A percentile compares a stretch with the other conserved stretches of the same genome.
Evolutionary conservation across 2,329 filamentous ascomycete genomes (phyloP).

Genomic region (Leptographium galeiforme): DNA sequence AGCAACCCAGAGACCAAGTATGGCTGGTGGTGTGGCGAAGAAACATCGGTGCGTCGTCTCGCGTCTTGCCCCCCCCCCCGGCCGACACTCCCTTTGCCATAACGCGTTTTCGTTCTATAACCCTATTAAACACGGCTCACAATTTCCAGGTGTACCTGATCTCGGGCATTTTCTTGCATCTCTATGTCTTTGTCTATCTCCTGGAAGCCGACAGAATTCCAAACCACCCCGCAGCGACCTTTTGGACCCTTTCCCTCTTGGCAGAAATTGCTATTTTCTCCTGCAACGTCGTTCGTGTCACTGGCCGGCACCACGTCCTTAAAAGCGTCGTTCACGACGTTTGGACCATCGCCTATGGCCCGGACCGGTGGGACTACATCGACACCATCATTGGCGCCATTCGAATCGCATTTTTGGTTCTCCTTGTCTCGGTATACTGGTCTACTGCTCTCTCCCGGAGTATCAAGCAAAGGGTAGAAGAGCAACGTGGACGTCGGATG

Average conservation of each 20-base stretch:
- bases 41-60: constrained; percentile 15
- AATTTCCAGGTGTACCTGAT: constrained; percentile 11
- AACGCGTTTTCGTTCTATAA: too few species aligned
- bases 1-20: constrained; percentile 29
- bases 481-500: constrained; percentile 25
- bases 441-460: constrained; percentile 28
- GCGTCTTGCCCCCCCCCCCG: not conserved
- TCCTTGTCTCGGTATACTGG: constrained; percentile 41
- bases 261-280: constrained; percentile 62
- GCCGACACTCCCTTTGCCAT: not conserved
- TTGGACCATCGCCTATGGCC: constrained; percentile 22
- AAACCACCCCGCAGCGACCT: constrained; percentile 61
- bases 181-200: constrained; percentile 26
- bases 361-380: constrained; percentile 42
- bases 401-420: constrained; percentile 46
- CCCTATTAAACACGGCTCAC: not conserved
- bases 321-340: constrained; percentile 21
- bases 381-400: constrained; percentile 54
- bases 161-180: constrained; percentile 9
- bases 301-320: constrained; percentile 26
- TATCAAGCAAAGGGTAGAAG: constrained; percentile 25
- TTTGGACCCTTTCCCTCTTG: constrained; percentile 62
- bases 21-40: constrained; percentile 71
- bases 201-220: constrained; percentile 68
- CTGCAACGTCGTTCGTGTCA: constrained; percentile 56